Base-by-base conservation (phyloP, 2,329 filamentous ascomycete genomes). In the Sclerotinia spermophila region DNA sequence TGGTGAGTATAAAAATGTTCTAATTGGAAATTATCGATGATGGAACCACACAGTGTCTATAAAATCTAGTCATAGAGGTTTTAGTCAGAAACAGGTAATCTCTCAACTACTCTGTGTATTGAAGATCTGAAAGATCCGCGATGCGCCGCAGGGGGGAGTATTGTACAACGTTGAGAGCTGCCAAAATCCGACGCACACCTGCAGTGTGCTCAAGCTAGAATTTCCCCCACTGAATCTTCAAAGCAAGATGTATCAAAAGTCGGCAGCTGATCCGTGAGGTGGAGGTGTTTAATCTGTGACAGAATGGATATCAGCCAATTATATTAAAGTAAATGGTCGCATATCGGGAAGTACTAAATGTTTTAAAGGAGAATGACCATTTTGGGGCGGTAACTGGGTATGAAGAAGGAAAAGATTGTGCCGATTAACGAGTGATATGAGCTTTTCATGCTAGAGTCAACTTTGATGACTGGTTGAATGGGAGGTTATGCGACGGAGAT, bases 191-290 rank as follows among this genome's bases (percentile, higher is more conserved):
- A 77, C 71, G 74, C 76, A 77, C 73, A 73, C 73, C 68, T 75
- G 72, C 67, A 73, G 70, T 69, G 72, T 71, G 62, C 48, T 69
- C 67, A 67, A 71, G 69, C 71, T 72, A 71, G 71, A 75, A 65
- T 45, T 62, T 72, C 74, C 75, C 73, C 74, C 75, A 75, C 76
- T 73, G 72, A 59, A 67, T 45, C 53, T 68, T 68, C 55, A 72
- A 70, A 61, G 55, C 68, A 70, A 74, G 76, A 73, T 65, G 71
- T 73, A 75, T 73, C 72, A 75, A 71, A 72, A 73, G 71, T 75
- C 76, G 77, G 76, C 75, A 77, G 76, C 73, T 78, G 74, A 77
- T 76, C 76, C 75, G 77, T 77, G 75, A 69, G 71, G 72, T 66
- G 71, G 55, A 69, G 66, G 68, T 67, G 58, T 72, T 70, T 70